Evolutionary conservation across 129 eudicot species (phyloP), one percentile per base, ranked within the genome.

Genomic region (Saposhnikovia divaricata): DNA sequence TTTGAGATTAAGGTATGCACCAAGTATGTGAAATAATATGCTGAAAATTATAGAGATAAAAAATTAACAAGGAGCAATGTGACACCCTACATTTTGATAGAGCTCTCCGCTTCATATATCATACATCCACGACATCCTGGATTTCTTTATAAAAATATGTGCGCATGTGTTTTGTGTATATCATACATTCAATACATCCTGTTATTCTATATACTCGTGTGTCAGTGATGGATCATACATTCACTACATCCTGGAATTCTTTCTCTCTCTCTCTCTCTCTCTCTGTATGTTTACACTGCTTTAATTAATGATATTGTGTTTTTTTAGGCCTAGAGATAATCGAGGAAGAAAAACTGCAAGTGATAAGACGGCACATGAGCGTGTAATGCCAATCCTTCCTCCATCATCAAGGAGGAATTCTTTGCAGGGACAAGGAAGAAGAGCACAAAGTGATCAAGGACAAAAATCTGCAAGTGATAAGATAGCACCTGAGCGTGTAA

Each of bases 351-450:
- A 19, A 21, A 55, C 63, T 55, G 11, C 63, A 55, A 55, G 63
- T 21, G 63, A 55, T 55, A 21, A 55, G 63, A 61, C 8, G 15
- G 27, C 9, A 61, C 69, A 34, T 55, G 63, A 21, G 63, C 25
- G 0, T 55, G 27, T 2, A 61, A 61, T 25, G 5, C 69, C 69
- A 25, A 25, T 61, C 4, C 34, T 10, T 61, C 34, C 69, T 9
- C 69, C 69, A 7, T 25, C 69, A 81, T 82, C 94, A 61, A 59
- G 84, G 18, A 87, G 88, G 66, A 89, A 89, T 63, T 53, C 84
- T 50, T 73, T 82, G 34, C 92, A 86, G 75, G 91, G 97, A 76
- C 90, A 83, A 15, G 84, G 66, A 68, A 81, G 84, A 72, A 88
- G 84, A 80, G 86, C 78, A 21, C 70, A 75, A 9, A 66, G 70